Conservation (phyloP, 1,284 basidiomycete species). For the Lentinula novae-zelandiae region DNA sequence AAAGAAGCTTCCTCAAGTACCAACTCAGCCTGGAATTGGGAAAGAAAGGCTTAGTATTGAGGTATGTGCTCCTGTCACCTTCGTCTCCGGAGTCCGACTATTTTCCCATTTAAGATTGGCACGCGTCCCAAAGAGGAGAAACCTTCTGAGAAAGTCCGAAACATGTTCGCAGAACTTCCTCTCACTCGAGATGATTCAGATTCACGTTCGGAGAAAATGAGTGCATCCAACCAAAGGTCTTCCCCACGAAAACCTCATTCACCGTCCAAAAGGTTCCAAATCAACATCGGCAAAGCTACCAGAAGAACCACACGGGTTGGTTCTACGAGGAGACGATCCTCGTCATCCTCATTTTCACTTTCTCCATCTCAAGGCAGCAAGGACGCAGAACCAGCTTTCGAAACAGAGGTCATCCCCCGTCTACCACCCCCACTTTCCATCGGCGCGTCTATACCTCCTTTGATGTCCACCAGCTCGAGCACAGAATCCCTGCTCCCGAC, state of each 20-base stretch:
- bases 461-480: constrained; percentile 19
- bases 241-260: constrained; percentile 28
- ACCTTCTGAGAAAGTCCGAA: constrained; percentile 58
- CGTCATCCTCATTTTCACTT: constrained; percentile 19
- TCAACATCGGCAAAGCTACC: constrained; percentile 37
- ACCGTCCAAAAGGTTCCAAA: constrained; percentile 29
- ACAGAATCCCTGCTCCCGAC: constrained; percentile 44
- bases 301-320: constrained; percentile 35
- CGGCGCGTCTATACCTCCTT: constrained; percentile 22
- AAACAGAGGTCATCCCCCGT: constrained; percentile 57
- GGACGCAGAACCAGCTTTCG: constrained; percentile 51
- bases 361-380: constrained; percentile 26
- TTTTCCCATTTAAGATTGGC: constrained; percentile 34
- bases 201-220: constrained; percentile 15
- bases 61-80: constrained; percentile 34
- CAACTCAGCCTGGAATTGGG: constrained; percentile 36
- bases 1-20: constrained; percentile 58
- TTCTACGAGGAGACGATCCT: constrained; percentile 37
- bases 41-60: constrained; percentile 67
- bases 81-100: neutral
- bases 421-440: constrained; percentile 26
- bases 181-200: constrained; percentile 34
- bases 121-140: constrained; percentile 64
- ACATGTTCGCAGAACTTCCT: constrained; percentile 56
- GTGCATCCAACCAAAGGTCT: constrained; percentile 10